These are phyloP conservation scores for Zygosaccharomyces kombuchaensis DNA, from an alignment of 805 yeast genomes.

Conservation along the genomic window DNA sequence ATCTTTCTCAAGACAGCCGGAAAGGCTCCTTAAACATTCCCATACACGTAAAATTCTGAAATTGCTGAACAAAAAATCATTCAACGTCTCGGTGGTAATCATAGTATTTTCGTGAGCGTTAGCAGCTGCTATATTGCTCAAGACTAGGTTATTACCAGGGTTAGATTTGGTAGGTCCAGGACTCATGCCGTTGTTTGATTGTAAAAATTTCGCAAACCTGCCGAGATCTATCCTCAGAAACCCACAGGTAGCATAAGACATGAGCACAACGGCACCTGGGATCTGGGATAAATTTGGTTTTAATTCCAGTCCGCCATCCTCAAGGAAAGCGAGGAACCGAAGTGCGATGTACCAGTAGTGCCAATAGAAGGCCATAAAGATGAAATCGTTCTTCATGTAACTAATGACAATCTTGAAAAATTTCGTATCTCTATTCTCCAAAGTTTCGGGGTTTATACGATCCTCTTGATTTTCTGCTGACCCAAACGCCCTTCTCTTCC, in stretches of 20 bases:
- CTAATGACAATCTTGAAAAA: conserved; percentile 30
- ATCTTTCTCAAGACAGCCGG: conserved; percentile 15
- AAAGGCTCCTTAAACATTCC: conserved; percentile 24
- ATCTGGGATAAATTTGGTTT: conserved; percentile 9
- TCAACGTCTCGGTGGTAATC: conserved; percentile 16
- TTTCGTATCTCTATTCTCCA: conserved; percentile 17
- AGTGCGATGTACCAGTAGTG: conserved; percentile 32
- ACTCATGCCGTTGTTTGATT: conserved; percentile 5
- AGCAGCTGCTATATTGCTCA: conserved; percentile 2
- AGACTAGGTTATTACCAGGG: not conserved
- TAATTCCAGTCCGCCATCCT: conserved; percentile 3
- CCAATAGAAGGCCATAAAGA: conserved; percentile 31
- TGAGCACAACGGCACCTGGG: conserved; percentile 23
- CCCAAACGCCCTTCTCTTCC: conserved; percentile 23
- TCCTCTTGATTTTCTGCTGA: conserved; percentile 4
- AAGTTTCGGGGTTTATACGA: conserved; percentile 7
- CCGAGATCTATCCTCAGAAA: conserved; percentile 22
- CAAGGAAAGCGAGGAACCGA: conserved; percentile 3
- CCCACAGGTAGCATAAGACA: conserved; percentile 15
- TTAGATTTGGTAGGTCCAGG: conserved; percentile 2
- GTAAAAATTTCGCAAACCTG: conserved; percentile 16
- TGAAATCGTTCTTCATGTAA: conserved; percentile 28
- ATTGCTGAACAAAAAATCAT: conserved; percentile 25
- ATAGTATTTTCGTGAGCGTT: conserved; percentile 5
- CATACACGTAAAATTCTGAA: conserved; percentile 25